Conservation (phyloP, 2,329 filamentous ascomycete species). For the Leptographium galeiforme region DNA sequence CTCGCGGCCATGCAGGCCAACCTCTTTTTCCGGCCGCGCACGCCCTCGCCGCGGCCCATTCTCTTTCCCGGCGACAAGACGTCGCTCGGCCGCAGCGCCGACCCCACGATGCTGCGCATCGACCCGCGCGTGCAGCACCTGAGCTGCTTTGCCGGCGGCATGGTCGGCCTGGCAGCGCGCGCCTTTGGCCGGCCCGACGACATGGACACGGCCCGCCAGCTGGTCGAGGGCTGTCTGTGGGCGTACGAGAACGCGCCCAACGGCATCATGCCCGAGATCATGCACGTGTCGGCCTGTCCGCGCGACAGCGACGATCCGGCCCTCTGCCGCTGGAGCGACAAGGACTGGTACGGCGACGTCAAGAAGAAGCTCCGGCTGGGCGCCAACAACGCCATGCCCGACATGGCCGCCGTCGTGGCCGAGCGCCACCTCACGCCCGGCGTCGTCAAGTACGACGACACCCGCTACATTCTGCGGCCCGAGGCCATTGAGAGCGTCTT, state of each 20-base stretch:
- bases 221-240: constrained; percentile 42
- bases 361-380: background rate
- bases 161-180: constrained; percentile 27
- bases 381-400: constrained; percentile 4
- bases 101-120: constrained; percentile 18
- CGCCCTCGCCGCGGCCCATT: background rate
- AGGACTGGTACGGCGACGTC: constrained; percentile 15
- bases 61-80: constrained; percentile 10
- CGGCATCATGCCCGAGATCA: constrained; percentile 40
- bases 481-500: constrained; percentile 41
- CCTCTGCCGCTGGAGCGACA: constrained; percentile 22
- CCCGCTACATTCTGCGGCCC: constrained; percentile 30
- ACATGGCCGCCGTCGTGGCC: constrained; percentile 3
- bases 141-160: constrained; percentile 28
- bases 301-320: constrained; percentile 18
- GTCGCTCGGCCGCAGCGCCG: constrained; percentile 22
- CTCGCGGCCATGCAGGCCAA: constrained; percentile 21
- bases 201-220: constrained; percentile 30
- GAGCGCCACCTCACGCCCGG: constrained; percentile 27
- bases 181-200: constrained; percentile 15
- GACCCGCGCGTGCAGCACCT: constrained; percentile 26
- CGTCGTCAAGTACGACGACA: constrained; percentile 38
- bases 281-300: constrained; percentile 18
- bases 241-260: constrained; percentile 34
- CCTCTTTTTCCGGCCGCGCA: constrained; percentile 11